A percentile compares a stretch with the other conserved stretches of the same genome.
phyloP scores from a whole-genome alignment of 2,329 filamentous ascomycete species.

The Akanthomyces dipterigenus region DNA sequence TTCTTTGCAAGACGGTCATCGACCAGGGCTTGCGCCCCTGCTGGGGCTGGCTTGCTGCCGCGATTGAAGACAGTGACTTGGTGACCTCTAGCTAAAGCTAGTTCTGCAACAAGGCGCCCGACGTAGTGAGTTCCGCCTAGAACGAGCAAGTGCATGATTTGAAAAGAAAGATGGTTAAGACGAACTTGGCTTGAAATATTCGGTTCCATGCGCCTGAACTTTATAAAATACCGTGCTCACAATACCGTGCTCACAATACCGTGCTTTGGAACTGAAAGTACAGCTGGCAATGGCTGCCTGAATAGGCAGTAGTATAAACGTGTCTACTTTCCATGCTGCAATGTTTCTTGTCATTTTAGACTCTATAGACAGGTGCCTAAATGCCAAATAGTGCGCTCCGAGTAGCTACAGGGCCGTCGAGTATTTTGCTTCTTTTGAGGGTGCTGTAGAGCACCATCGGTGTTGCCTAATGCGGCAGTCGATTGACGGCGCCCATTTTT shows the following conservation, averaged over 20 bases:
- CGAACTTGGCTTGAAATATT: background rate
- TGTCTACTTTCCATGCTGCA: background rate
- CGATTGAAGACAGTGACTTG: constrained; percentile 15
- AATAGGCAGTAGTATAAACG: background rate
- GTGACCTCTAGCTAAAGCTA: constrained; percentile 14
- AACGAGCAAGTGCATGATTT: constrained; percentile 16
- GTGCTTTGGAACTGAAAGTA: background rate
- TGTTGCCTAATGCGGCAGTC: background rate
- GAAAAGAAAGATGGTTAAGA: background rate
- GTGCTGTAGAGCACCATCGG: background rate
- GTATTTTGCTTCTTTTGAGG: background rate
- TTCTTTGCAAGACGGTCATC: constrained; percentile 15
- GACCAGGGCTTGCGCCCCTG: constrained; percentile 11
- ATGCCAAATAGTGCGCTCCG: background rate
- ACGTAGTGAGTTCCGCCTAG: constrained; percentile 17
- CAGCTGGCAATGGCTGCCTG: constrained; percentile 4
- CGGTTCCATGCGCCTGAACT: too few species aligned
- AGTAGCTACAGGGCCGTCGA: background rate
- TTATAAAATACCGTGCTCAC: background rate
- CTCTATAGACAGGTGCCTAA: background rate
- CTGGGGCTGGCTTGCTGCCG: constrained; percentile 10
- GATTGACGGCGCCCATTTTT: background rate
- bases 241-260: too few species aligned
- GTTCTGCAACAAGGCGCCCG: constrained; percentile 12
- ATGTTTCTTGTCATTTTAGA: background rate